Percentiles rank a stretch among this genome's conserved stretches.
Evolutionary conservation across 1,284 basidiomycete species (phyloP).

Genomic region (Phaffia rhodozyma): DNA sequence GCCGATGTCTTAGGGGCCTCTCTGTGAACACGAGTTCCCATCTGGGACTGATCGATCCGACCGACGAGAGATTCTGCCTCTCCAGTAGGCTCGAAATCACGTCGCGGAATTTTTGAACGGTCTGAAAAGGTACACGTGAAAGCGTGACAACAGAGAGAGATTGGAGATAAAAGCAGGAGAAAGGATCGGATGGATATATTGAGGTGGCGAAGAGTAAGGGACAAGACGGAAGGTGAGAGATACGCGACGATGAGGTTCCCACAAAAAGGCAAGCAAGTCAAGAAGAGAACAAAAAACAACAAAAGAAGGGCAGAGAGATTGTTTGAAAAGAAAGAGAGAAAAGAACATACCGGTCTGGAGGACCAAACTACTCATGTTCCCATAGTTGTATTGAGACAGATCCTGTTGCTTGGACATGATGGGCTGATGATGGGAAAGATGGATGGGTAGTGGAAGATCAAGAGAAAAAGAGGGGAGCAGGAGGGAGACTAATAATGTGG

Average conservation of each 20-base stretch:
- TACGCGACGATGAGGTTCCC: conserved; percentile 46
- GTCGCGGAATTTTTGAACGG: conserved; percentile 15
- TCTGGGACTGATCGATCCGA: conserved; percentile 76
- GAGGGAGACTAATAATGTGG: neutral
- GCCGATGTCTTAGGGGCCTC: conserved; percentile 87
- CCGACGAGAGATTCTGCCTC: conserved; percentile 87
- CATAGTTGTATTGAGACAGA: conserved; percentile 78
- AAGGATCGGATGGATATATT: neutral
- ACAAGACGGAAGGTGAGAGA: conserved; percentile 31
- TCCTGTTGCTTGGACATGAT: conserved; percentile 49
- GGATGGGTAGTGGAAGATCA: neutral
- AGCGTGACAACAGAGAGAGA: neutral
- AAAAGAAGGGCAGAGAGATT: neutral
- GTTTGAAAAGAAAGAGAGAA: neutral
- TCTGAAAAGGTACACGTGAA: neutral
- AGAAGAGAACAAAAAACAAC: neutral
- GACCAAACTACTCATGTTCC: conserved; percentile 74
- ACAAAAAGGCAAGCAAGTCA: neutral
- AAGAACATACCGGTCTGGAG: conserved; percentile 51
- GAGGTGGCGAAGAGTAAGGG: neutral
- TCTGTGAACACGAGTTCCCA: conserved; percentile 82
- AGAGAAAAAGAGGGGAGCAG: neutral
- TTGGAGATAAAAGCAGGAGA: neutral
- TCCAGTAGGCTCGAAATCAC: conserved; percentile 90
- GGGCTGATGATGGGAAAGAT: conserved; percentile 5